These are phyloP conservation scores for Cladosporium velox DNA, from an alignment of 2,329 filamentous ascomycete species.

Conservation along the genomic window DNA sequence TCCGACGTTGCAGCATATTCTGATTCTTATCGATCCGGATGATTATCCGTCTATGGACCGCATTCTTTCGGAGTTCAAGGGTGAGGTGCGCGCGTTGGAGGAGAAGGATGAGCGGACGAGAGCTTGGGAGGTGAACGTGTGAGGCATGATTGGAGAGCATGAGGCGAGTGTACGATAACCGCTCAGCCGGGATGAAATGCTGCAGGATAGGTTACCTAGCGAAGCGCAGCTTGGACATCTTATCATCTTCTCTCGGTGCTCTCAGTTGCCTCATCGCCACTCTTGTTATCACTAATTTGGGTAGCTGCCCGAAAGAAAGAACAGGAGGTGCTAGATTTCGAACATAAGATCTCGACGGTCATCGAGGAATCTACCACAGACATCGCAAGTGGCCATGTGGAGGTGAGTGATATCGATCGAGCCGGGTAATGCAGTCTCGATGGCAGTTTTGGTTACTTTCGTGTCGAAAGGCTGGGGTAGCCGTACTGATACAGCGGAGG, in stretches of 20 bases:
- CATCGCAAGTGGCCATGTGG: too few relatives aligned
- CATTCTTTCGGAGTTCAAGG: not conserved
- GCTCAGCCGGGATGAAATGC: not conserved
- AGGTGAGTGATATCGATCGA: too few relatives aligned
- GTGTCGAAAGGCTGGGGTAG: too few relatives aligned
- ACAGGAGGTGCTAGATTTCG: too few relatives aligned
- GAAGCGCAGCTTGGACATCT: not conserved
- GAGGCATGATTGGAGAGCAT: not conserved
- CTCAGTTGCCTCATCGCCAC: not conserved
- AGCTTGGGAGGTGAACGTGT: not conserved
- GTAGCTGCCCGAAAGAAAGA: too few relatives aligned
- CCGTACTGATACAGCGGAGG: too few relatives aligned
- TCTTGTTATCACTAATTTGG: not conserved
- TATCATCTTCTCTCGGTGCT: not conserved
- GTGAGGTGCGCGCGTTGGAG: not conserved
- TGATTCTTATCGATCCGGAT: not conserved
- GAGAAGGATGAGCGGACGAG: not conserved
- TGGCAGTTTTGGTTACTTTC: not conserved
- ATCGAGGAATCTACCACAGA: too few relatives aligned
- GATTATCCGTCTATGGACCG: not conserved
- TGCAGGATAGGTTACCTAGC: not conserved
- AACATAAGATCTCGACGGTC: too few relatives aligned
- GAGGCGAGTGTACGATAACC: not conserved
- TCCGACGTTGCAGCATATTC: not conserved
- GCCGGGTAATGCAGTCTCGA: too few relatives aligned